Evolutionary conservation across 805 yeast genomes (phyloP).

Genomic region (Dipodascus albidus): DNA sequence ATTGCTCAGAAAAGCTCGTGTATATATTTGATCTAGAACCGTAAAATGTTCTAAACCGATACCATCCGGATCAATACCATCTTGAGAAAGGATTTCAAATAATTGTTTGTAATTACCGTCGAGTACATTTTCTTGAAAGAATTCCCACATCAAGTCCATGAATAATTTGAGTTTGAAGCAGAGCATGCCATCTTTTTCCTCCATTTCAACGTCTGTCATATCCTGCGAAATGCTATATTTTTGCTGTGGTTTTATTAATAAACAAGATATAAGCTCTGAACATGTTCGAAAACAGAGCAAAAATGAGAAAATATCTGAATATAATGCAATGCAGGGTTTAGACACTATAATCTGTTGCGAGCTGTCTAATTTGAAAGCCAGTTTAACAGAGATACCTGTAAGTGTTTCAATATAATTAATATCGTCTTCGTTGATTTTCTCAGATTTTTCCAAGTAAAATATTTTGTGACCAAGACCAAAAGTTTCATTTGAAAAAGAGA

Average conservation of each 20-base stretch:
- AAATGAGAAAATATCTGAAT: conserved; percentile 1
- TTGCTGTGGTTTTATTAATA: conserved; percentile 4
- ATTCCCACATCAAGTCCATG: conserved; percentile 13
- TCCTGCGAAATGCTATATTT: too few relatives aligned
- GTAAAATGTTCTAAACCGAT: conserved; percentile 9
- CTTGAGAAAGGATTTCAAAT: conserved; percentile 2
- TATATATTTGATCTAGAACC: conserved; percentile 3
- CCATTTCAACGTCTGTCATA: too few relatives aligned
- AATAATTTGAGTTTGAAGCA: conserved; percentile 8
- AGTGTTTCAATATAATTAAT: not conserved
- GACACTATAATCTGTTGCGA: conserved; percentile 12
- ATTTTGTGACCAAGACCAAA: not conserved
- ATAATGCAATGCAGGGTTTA: conserved; percentile 2
- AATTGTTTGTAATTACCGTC: conserved; percentile 8
- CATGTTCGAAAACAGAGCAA: conserved; percentile 9
- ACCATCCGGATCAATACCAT: not conserved
- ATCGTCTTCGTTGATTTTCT: not conserved
- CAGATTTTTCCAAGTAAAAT: not conserved
- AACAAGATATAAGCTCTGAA: conserved; percentile 3
- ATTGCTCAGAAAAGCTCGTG: conserved; percentile 4
- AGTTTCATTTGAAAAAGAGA: not conserved
- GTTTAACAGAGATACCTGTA: conserved; percentile 4
- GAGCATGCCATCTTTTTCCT: not conserved
- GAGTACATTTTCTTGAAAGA: conserved; percentile 9
- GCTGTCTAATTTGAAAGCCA: conserved; percentile 6